Percentiles rank a stretch among this genome's conserved stretches.
These are phyloP conservation scores for Anthracocystis walkeri DNA, from an alignment of 1,284 basidiomycete genomes.

Conservation along the genomic window DNA sequence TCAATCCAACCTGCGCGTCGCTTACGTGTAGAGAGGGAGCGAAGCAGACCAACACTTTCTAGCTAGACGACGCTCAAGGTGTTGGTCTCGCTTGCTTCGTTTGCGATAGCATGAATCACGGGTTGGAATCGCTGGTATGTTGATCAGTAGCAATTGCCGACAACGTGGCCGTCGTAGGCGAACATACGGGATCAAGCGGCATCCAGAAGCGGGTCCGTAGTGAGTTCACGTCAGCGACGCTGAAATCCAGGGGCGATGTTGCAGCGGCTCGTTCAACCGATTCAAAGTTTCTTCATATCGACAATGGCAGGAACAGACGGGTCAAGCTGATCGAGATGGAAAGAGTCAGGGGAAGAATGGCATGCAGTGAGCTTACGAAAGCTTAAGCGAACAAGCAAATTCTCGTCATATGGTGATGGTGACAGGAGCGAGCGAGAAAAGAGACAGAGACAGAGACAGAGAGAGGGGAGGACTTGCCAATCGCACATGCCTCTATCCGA, in stretches of 20 bases:
- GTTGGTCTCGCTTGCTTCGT: conserved; percentile 6
- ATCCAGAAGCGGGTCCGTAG: too few relatives aligned
- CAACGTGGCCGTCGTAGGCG: conserved; percentile 13
- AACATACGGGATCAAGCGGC: neutral
- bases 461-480: neutral
- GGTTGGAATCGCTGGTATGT: neutral
- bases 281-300: neutral
- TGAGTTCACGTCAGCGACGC: neutral
- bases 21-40: neutral
- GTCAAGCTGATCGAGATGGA: conserved; percentile 1
- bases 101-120: too few relatives aligned
- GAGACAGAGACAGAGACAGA: neutral
- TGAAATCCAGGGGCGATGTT: neutral
- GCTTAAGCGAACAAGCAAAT: conserved; percentile 10
- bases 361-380: conserved; percentile 4
- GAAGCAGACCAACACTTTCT: neutral
- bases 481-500: conserved; percentile 10
- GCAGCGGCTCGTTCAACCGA: conserved; percentile 7
- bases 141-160: neutral
- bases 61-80: neutral
- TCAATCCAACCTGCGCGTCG: neutral
- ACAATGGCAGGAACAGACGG: neutral
- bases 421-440: neutral
- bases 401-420: neutral
- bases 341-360: conserved; percentile 11